A percentile compares a stretch with the other conserved stretches of the same genome.
These are phyloP conservation scores for Rhizopogon vesiculosus DNA, from an alignment of 768 basidiomycete species.

Conservation along the genomic window DNA sequence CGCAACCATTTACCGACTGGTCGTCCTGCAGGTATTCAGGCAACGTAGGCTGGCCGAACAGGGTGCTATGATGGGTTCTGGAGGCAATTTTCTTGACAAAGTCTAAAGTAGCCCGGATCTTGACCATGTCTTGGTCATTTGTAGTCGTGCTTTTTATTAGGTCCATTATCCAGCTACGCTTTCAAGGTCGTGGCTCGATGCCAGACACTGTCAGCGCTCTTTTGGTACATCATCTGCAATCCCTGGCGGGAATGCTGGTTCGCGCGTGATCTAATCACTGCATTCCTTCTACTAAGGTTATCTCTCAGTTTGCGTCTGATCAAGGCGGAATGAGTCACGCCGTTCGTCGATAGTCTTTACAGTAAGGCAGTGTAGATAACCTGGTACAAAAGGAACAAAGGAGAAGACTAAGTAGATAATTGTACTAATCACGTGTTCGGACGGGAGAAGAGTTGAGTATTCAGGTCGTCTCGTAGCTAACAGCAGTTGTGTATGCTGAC, in stretches of 20 bases:
- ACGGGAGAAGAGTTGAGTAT: too few relatives aligned
- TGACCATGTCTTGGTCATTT: background rate
- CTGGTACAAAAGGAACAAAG: too few relatives aligned
- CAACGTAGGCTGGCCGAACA: constrained; percentile 68
- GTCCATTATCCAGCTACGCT: background rate
- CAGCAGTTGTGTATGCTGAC: too few relatives aligned
- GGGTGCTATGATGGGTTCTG: constrained; percentile 54
- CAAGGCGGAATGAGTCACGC: too few relatives aligned
- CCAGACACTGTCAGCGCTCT: background rate
- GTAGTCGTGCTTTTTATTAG: background rate
- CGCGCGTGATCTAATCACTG: too few relatives aligned
- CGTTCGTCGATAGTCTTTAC: too few relatives aligned
- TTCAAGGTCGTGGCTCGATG: background rate
- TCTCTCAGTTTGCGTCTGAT: too few relatives aligned
- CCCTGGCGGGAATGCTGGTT: background rate
- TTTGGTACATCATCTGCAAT: background rate
- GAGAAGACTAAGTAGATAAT: too few relatives aligned
- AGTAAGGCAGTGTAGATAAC: too few relatives aligned
- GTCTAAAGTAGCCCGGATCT: constrained; percentile 10
- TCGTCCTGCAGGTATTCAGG: constrained; percentile 56
- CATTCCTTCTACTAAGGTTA: too few relatives aligned
- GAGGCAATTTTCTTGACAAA: constrained; percentile 33
- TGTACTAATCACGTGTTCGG: too few relatives aligned
- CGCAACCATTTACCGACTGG: background rate
- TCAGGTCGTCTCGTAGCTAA: too few relatives aligned